Percentiles rank a stretch among this genome's conserved stretches.
phyloP scores from a whole-genome alignment of 371 early-diverging fungal species.

The Mortierella sp. region DNA sequence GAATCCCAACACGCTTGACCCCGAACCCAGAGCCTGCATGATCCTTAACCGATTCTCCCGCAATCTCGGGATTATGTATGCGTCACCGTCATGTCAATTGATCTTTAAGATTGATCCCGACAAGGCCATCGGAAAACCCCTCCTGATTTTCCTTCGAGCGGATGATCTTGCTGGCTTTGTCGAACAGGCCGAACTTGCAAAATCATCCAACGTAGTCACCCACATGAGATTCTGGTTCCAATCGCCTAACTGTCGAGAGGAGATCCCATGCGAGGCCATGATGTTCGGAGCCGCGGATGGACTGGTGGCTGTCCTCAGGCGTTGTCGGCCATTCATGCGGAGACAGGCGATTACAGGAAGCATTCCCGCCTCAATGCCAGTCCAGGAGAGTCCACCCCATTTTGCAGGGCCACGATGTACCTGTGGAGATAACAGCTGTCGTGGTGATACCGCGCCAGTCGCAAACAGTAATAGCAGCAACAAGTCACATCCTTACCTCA shows the following conservation, averaged over 20 bases:
- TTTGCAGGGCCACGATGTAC: neutral
- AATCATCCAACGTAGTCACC: constrained; percentile 41
- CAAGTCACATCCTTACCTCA: neutral
- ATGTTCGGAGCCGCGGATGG: constrained; percentile 54
- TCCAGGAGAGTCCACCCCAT: neutral
- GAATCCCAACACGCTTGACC: constrained; percentile 40
- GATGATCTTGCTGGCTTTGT: constrained; percentile 48
- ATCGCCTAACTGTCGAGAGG: constrained; percentile 32
- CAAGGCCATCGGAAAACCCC: constrained; percentile 34
- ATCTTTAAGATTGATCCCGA: constrained; percentile 41
- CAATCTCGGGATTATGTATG: constrained; percentile 39
- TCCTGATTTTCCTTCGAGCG: constrained; percentile 42
- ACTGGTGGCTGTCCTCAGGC: constrained; percentile 40
- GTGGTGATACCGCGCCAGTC: neutral
- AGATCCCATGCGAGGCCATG: constrained; percentile 55
- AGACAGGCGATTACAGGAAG: constrained; percentile 15
- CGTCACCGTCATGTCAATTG: constrained; percentile 44
- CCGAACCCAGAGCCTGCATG: constrained; percentile 55
- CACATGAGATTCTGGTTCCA: constrained; percentile 58
- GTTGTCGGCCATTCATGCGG: constrained; percentile 42
- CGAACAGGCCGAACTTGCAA: constrained; percentile 51
- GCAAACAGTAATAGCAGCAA: neutral
- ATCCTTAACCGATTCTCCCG: constrained; percentile 56
- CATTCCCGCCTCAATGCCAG: neutral
- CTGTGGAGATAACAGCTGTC: neutral